These are phyloP conservation scores for Micractinium sp. DNA, from an alignment of 139 green algal species.

Conservation along the genomic window DNA sequence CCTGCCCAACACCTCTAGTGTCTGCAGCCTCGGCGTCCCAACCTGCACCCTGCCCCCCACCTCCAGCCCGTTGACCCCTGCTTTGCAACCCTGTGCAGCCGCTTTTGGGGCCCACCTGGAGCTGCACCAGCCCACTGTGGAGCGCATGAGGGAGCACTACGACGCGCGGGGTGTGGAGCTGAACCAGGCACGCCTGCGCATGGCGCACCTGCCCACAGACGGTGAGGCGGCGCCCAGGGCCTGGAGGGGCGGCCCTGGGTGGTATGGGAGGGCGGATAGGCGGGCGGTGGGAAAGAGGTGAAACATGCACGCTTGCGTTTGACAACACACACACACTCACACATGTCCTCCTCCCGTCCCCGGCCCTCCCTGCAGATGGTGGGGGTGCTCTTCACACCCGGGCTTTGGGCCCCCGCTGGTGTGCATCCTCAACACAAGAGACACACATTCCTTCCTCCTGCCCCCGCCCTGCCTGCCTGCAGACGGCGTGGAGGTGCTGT, in stretches of 20 bases:
- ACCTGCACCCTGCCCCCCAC: not conserved
- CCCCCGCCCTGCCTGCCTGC: not conserved
- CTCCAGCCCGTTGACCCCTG: no score
- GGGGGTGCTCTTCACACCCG: no score
- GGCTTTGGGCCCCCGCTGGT: no score
- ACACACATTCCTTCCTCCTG: not conserved
- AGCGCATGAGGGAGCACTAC: slow-evolving; percentile 74
- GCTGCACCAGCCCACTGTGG: slow-evolving; percentile 67
- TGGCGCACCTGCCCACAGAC: slow-evolving; percentile 67
- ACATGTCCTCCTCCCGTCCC: no score
- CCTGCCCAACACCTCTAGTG: not conserved
- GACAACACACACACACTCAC: no score
- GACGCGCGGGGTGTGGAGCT: slow-evolving; percentile 70
- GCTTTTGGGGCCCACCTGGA: slow-evolving; percentile 42
- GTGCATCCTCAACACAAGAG: no score
- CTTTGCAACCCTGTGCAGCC: not conserved
- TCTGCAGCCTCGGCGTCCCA: no score
- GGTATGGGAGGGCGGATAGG: no score
- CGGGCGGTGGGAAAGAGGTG: no score
- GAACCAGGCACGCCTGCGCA: slow-evolving; percentile 77
- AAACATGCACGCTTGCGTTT: no score
- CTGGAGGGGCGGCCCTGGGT: not conserved
- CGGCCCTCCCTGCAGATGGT: no score
- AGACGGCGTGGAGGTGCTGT: slow-evolving; percentile 49
- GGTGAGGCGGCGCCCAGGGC: not conserved